Conservation (phyloP, 805 yeast species). For the Candida glaebosa region DNA sequence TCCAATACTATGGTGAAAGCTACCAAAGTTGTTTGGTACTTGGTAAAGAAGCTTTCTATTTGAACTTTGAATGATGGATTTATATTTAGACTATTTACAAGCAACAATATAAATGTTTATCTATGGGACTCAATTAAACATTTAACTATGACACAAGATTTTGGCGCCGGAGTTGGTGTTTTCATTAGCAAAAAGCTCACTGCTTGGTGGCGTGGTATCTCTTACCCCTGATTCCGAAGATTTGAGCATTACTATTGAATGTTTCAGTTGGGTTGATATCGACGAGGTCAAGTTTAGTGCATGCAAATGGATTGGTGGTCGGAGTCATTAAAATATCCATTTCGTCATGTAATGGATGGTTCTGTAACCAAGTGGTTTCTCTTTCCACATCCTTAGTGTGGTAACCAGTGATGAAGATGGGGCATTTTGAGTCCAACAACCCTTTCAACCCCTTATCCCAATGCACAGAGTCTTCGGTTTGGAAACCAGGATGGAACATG, state of each 20-base stretch:
- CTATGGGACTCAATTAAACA: not conserved
- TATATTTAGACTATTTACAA: not conserved
- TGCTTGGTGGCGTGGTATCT: constrained; percentile 79
- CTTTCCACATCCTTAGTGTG: constrained; percentile 67
- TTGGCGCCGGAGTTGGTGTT: not conserved
- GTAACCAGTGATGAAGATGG: constrained; percentile 86
- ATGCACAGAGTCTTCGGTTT: constrained; percentile 73
- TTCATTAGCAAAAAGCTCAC: too few relatives aligned
- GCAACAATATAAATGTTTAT: not conserved
- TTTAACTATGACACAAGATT: constrained; percentile 6
- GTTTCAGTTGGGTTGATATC: constrained; percentile 91
- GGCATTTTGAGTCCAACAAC: constrained; percentile 88
- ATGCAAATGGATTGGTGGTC: constrained; percentile 68
- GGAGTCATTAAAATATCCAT: constrained; percentile 79
- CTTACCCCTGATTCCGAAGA: constrained; percentile 94
- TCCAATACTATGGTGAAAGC: too few relatives aligned
- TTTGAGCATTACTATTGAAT: constrained; percentile 83
- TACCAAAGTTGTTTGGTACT: too few relatives aligned
- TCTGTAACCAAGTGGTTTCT: constrained; percentile 71
- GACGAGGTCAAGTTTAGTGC: constrained; percentile 92
- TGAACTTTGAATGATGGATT: not conserved
- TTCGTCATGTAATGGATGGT: constrained; percentile 59
- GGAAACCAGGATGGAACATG: constrained; percentile 93
- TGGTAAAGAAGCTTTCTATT: too few relatives aligned
- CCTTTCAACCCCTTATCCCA: constrained; percentile 89